Percentiles rank a stretch among this genome's conserved stretches.
Conservation (phyloP, 2,329 filamentous ascomycete species). For the Mariannaea sp. region DNA sequence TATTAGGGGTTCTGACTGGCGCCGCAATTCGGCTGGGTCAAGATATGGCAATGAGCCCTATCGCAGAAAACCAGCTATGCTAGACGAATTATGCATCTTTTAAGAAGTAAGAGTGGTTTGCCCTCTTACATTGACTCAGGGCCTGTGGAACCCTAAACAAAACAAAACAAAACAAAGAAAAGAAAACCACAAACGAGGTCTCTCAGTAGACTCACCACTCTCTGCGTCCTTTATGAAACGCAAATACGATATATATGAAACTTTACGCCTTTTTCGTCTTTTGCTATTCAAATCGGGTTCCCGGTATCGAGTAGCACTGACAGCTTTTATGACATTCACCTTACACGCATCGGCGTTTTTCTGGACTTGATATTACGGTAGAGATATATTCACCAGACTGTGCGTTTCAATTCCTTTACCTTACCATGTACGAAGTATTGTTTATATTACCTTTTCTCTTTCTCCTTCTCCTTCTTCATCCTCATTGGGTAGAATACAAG, state of each 20-base stretch:
- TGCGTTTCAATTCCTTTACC: neutral
- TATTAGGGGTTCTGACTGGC: slow-evolving; percentile 27
- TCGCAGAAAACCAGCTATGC: slow-evolving; percentile 24
- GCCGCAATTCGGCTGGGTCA: slow-evolving; percentile 9
- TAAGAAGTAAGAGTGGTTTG: neutral
- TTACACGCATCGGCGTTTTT: too few species aligned
- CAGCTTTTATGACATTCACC: neutral
- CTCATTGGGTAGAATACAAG: neutral
- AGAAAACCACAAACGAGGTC: too few species aligned
- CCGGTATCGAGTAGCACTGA: neutral
- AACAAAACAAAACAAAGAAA: too few species aligned
- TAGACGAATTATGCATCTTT: slow-evolving; percentile 18
- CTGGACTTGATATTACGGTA: too few species aligned
- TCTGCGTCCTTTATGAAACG: neutral
- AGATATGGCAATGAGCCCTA: slow-evolving; percentile 21
- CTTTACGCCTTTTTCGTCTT: neutral
- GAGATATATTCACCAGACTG: too few species aligned
- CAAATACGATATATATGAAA: neutral
- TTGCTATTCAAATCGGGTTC: slow-evolving; percentile 2
- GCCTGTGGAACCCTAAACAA: too few species aligned
- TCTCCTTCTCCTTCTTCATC: neutral
- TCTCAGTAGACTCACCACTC: neutral
- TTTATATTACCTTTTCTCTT: neutral
- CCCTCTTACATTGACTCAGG: neutral
- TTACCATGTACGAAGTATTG: neutral